Conservation (phyloP, 148 eudicot genomes). For the Hydrangea macrophylla region DNA sequence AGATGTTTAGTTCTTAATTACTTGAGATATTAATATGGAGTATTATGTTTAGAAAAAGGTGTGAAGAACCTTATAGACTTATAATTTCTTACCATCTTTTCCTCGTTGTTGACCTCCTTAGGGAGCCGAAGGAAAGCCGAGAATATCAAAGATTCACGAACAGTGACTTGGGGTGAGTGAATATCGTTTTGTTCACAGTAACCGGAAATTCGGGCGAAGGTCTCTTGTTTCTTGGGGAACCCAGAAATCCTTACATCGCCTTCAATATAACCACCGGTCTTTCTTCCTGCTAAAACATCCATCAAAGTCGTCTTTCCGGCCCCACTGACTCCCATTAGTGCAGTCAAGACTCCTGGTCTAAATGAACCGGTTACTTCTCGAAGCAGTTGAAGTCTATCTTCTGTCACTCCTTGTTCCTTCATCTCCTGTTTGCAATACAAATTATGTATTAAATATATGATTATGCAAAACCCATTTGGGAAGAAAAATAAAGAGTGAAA, state of each 20-base stretch:
- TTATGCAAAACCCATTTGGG: neutral
- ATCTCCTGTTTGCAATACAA: constrained; percentile 31
- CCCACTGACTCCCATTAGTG: constrained; percentile 54
- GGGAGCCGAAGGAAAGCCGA: constrained; percentile 51
- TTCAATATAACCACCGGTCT: constrained; percentile 50
- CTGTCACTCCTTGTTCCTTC: constrained; percentile 43
- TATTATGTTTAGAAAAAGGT: neutral
- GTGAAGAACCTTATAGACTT: neutral
- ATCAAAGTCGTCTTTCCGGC: constrained; percentile 58
- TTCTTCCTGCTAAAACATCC: constrained; percentile 53
- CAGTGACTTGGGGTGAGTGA: constrained; percentile 44
- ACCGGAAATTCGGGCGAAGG: constrained; percentile 48
- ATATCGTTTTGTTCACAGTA: constrained; percentile 32
- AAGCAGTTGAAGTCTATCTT: constrained; percentile 41
- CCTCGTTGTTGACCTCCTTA: constrained; percentile 34
- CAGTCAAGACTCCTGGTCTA: constrained; percentile 49
- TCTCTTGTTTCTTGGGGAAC: constrained; percentile 45
- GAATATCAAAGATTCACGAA: constrained; percentile 44
- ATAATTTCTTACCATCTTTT: constrained; percentile 34
- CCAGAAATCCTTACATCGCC: constrained; percentile 48
- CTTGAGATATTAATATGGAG: too few species aligned
- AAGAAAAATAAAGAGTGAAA: neutral
- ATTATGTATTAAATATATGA: neutral
- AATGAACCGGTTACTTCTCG: constrained; percentile 42
- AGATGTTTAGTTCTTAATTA: neutral